Base-by-base conservation (phyloP, 1,284 basidiomycete genomes). In the Apiotrichum mycotoxinovorans region DNA sequence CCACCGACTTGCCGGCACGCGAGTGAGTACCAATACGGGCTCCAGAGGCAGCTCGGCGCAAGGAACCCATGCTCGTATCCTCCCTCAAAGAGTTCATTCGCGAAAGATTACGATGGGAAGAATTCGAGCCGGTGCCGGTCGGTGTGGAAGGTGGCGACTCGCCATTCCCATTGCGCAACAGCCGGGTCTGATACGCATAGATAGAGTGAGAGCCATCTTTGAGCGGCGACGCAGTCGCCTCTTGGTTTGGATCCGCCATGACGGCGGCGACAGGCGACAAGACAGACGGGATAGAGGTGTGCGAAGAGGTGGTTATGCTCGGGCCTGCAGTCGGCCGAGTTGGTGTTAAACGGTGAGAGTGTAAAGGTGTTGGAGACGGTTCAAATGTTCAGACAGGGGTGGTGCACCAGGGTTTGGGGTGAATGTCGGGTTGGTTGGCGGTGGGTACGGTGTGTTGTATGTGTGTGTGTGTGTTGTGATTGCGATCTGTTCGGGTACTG, bases 121-220 rank as follows among this genome's bases (percentile, higher is more conserved):
- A 7, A 40, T 37, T 45, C 3, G 25, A 41, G 14, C 46, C 17
- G 11, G 27, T 48, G 15, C 33, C 46, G 14, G 20, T 22, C 5
- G 46, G 46, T n/a, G 46, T 48, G n/a, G 46, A 20, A 9, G 46
- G 46, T 37, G 46, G 46, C 26, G 46, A 48, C 4, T 42, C 51
- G 42, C 27, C 43, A 15, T 37, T 37, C 30, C 33, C 14, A 26
- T 52, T 52, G 42, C 42, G 42, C 22, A 72, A 57, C 2, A 75
- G 60, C 3, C 71, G 62, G 10, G 72, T 69, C 50, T 71, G 69
- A 56, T 74, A 74, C 2, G 67, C 64, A 56, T 74, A 74, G 25
- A 73, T 72, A 15, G 67, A 68, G 12, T 66, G 54, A 22, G 71
- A 40, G 34, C 25, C 47, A 35, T 64, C 58, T 45, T 66, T 64